Evolutionary conservation across 2,329 filamentous ascomycete species (phyloP).

Genomic region (Fusarium keratoplasticum): DNA sequence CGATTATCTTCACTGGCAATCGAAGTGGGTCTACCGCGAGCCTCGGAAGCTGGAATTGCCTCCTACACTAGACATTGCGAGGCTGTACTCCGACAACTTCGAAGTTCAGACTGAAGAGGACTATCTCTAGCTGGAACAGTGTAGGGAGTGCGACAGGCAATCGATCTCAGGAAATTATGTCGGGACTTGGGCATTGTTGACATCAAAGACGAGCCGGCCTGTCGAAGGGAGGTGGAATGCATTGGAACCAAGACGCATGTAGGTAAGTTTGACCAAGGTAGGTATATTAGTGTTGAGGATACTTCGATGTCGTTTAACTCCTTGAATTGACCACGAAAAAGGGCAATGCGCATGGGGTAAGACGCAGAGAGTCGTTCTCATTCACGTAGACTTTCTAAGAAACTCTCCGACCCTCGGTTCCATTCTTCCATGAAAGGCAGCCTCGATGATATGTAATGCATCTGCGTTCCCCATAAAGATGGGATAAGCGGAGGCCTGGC

Average conservation of each 20-base stretch:
- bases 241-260: not conserved
- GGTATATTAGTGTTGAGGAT: not conserved
- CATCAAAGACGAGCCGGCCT: not conserved
- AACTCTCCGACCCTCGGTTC: too few relatives aligned
- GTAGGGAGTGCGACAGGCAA: not conserved
- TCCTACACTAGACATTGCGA: not conserved
- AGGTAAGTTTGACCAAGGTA: not conserved
- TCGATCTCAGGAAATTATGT: not conserved
- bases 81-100: not conserved
- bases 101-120: not conserved
- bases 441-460: too few relatives aligned
- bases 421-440: too few relatives aligned
- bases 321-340: too few relatives aligned
- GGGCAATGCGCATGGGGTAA: too few relatives aligned
- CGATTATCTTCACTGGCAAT: not conserved
- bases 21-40: not conserved
- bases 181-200: not conserved
- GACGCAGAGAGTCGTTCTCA: too few relatives aligned
- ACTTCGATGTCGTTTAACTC: too few relatives aligned
- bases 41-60: not conserved
- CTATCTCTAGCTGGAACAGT: not conserved
- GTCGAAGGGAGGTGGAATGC: not conserved
- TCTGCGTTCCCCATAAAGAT: too few relatives aligned
- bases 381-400: too few relatives aligned
- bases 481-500: too few relatives aligned